Conservation (phyloP, 2,329 filamentous ascomycete genomes). For the Beauveria asiatica region DNA sequence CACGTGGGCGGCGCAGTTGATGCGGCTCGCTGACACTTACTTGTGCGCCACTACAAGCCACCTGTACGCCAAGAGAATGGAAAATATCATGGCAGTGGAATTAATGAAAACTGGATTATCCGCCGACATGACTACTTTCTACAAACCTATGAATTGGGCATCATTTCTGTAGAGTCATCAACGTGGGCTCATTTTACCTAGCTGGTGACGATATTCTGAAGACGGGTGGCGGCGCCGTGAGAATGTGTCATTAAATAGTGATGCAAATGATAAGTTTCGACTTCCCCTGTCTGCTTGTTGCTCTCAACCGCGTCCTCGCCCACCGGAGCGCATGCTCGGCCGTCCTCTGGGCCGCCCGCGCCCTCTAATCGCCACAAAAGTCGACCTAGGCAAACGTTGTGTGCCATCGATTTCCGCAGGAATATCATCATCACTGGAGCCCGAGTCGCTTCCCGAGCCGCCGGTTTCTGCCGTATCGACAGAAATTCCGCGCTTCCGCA, state of each 20-base stretch:
- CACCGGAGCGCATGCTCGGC: neutral
- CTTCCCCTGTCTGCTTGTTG: neutral
- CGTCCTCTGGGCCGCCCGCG: conserved; percentile 19
- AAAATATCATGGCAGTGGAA: neutral
- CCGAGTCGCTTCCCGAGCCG: neutral
- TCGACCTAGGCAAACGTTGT: neutral
- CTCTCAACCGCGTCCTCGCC: conserved; percentile 1
- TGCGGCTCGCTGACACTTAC: neutral
- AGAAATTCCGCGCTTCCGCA: neutral
- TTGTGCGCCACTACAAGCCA: neutral
- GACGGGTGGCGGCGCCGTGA: neutral
- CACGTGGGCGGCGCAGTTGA: neutral
- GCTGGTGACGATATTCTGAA: too few species aligned
- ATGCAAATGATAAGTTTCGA: neutral
- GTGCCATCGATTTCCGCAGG: conserved; percentile 7
- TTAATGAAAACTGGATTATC: neutral
- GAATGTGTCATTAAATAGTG: neutral
- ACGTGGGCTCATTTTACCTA: too few species aligned
- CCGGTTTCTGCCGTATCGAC: neutral
- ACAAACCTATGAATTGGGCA: too few species aligned
- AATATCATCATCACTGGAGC: conserved; percentile 14
- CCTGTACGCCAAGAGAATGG: neutral
- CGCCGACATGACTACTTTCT: too few species aligned
- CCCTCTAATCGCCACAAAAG: conserved; percentile 5
- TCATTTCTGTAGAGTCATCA: too few species aligned